Percentiles rank a stretch among this genome's conserved stretches.
These are phyloP conservation scores for Plasmodium gaboni DNA, from an alignment of 169 alveolate species.

Conservation along the genomic window DNA sequence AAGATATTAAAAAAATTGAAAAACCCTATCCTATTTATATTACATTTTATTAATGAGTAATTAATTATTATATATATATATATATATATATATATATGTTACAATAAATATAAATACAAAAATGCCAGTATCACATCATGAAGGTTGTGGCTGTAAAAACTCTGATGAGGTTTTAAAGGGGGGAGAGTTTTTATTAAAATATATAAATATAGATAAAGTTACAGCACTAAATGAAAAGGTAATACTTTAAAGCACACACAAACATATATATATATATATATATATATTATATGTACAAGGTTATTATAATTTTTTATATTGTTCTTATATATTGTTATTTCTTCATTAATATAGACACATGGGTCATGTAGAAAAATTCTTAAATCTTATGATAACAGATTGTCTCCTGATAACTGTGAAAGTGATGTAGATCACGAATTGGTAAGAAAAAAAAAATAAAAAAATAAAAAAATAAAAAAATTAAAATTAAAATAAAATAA, in stretches of 20 bases:
- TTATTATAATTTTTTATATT: neutral
- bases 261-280: neutral
- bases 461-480: neutral
- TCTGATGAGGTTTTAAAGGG: conserved; percentile 80
- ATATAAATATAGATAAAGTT: conserved; percentile 81
- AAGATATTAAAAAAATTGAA: no score
- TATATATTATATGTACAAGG: no score
- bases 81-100: no score
- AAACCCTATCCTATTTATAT: no score
- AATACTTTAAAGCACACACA: neutral
- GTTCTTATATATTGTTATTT: neutral
- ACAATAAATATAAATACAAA: neutral
- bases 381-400: conserved; percentile 80
- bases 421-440: conserved; percentile 87
- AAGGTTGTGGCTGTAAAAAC: conserved; percentile 85
- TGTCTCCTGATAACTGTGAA: conserved; percentile 78
- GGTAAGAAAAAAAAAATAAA: conserved; percentile 44
- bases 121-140: conserved; percentile 87
- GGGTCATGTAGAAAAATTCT: conserved; percentile 83
- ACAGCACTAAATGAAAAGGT: conserved; percentile 85
- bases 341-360: conserved; percentile 19
- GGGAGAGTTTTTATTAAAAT: conserved; percentile 81
- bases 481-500: no score
- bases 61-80: no score
- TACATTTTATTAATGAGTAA: no score